phyloP scores from a whole-genome alignment of 164 flowering plant species.

The Taxillus chinensis region DNA sequence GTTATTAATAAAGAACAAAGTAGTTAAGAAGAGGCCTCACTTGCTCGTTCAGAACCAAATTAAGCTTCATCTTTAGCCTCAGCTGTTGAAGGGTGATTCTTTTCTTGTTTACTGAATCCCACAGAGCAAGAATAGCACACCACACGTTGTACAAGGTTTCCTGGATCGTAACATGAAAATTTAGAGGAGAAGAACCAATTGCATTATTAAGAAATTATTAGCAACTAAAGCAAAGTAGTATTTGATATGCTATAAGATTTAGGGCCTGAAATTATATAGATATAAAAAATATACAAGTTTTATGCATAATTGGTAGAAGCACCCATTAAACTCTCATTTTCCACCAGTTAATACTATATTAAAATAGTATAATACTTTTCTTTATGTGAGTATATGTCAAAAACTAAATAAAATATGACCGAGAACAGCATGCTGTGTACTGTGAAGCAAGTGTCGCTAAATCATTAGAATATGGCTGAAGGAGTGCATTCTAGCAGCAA shows the following conservation, averaged over 20 bases:
- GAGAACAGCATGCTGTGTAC: neutral
- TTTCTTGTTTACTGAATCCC: slow-evolving; percentile 52
- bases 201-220: neutral
- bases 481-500: neutral
- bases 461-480: neutral
- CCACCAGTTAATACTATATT: too few species aligned
- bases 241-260: too few species aligned
- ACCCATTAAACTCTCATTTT: too few species aligned
- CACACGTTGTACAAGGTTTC: slow-evolving; percentile 54
- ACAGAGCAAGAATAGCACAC: slow-evolving; percentile 37
- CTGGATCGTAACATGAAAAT: slow-evolving; percentile 30
- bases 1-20: neutral
- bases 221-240: neutral
- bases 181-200: neutral
- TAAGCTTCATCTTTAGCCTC: slow-evolving; percentile 57
- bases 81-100: slow-evolving; percentile 55
- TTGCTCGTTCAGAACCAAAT: slow-evolving; percentile 50
- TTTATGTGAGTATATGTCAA: neutral
- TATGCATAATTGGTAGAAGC: too few species aligned
- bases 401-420: neutral
- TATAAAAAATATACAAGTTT: too few species aligned
- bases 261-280: too few species aligned
- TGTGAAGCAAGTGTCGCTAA: neutral
- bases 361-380: too few species aligned
- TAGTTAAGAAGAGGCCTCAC: slow-evolving; percentile 25